These are phyloP conservation scores for Fusarium marasasianum DNA, from an alignment of 2,329 filamentous ascomycete genomes.

Conservation along the genomic window DNA sequence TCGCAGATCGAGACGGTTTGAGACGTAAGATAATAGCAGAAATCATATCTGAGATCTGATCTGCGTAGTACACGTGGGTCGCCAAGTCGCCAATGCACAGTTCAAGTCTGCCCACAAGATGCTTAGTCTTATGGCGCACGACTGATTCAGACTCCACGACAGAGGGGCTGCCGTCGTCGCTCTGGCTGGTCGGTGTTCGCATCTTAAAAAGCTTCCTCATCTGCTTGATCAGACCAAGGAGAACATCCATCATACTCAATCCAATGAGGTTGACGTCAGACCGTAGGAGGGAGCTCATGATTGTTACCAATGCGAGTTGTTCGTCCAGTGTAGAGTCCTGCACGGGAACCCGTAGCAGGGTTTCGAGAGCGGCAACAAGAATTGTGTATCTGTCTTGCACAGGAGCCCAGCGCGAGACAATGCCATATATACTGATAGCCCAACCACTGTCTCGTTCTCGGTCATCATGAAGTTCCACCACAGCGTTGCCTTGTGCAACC, in stretches of 20 bases:
- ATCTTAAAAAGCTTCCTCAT: slow-evolving; percentile 81
- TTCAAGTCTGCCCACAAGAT: slow-evolving; percentile 77
- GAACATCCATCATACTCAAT: slow-evolving; percentile 93
- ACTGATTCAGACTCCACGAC: slow-evolving; percentile 47
- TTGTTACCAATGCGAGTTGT: slow-evolving; percentile 78
- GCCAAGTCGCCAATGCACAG: slow-evolving; percentile 89
- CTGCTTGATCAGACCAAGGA: slow-evolving; percentile 85
- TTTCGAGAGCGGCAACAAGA: slow-evolving; percentile 82
- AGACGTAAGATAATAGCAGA: slow-evolving; percentile 80
- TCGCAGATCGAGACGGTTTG: slow-evolving; percentile 67
- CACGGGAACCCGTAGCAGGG: slow-evolving; percentile 73
- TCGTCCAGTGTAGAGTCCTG: slow-evolving; percentile 76
- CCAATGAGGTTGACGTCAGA: slow-evolving; percentile 95
- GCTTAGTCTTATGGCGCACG: slow-evolving; percentile 60
- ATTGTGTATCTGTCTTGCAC: slow-evolving; percentile 96
- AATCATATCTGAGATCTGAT: slow-evolving; percentile 96
- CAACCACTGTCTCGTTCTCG: slow-evolving; percentile 68
- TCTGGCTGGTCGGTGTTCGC: slow-evolving; percentile 50
- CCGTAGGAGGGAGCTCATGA: slow-evolving; percentile 83
- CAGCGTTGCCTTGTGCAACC: slow-evolving; percentile 60
- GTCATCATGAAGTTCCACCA: slow-evolving; percentile 60
- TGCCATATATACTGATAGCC: slow-evolving; percentile 83
- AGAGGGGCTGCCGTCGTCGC: slow-evolving; percentile 47
- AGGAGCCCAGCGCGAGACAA: slow-evolving; percentile 86
- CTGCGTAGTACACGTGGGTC: slow-evolving; percentile 95